Percentiles rank a stretch among this genome's conserved stretches.
These are phyloP conservation scores for Haplosporangium gracile DNA, from an alignment of 192 early-diverging fungal genomes.

Conservation along the genomic window DNA sequence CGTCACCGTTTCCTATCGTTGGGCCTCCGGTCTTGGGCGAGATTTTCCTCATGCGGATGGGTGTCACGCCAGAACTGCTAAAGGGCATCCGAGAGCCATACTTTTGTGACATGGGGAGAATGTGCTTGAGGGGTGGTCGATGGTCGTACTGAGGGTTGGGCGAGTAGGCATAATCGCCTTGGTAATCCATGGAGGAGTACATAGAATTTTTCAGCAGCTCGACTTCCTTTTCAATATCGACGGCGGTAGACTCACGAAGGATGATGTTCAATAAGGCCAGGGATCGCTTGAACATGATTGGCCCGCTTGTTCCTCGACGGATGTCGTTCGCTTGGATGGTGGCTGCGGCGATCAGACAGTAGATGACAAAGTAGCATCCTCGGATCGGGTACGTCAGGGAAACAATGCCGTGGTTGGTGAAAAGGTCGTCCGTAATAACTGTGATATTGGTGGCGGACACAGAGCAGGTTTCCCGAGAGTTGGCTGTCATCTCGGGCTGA, in stretches of 20 bases:
- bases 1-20: not conserved
- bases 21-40: conserved; percentile 30
- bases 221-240: conserved; percentile 43
- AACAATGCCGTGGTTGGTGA: conserved; percentile 54
- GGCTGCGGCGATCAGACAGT: conserved; percentile 64
- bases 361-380: conserved; percentile 66
- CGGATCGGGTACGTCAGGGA: conserved; percentile 62
- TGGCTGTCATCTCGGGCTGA: conserved; percentile 56
- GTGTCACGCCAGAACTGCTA: conserved; percentile 11
- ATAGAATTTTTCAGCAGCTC: conserved; percentile 39
- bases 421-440: conserved; percentile 58
- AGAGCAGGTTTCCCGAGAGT: conserved; percentile 58
- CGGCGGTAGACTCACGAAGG: conserved; percentile 35
- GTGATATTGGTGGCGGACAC: conserved; percentile 67
- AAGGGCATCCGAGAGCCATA: conserved; percentile 32
- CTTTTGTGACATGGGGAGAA: conserved; percentile 51
- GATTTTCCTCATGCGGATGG: conserved; percentile 41
- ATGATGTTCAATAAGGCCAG: conserved; percentile 32
- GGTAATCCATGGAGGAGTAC: conserved; percentile 27
- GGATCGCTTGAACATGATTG: conserved; percentile 50
- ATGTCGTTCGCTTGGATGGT: conserved; percentile 62
- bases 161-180: not conserved
- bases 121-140: conserved; percentile 37
- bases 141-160: conserved; percentile 13
- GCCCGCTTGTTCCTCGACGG: conserved; percentile 29